Conservation (phyloP, 2,329 filamentous ascomycete genomes). For the Ophiostoma sp. region DNA sequence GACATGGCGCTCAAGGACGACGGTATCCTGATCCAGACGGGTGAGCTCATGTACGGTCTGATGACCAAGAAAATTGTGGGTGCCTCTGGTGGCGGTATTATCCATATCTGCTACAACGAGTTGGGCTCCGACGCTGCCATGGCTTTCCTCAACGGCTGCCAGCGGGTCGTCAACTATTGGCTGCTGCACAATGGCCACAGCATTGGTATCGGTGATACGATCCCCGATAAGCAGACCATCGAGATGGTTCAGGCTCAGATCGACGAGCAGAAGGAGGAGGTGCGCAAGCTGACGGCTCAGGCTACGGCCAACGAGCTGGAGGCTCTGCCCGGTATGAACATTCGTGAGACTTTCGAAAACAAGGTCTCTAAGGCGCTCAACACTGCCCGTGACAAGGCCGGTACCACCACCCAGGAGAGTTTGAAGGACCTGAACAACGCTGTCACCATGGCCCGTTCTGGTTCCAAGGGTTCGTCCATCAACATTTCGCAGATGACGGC, state of each 20-base stretch:
- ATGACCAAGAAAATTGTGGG: slow-evolving; percentile 93
- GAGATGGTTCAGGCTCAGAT: slow-evolving; percentile 81
- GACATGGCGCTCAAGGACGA: slow-evolving; percentile 69
- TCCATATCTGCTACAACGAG: slow-evolving; percentile 96
- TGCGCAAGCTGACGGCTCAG: slow-evolving; percentile 70
- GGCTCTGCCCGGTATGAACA: slow-evolving; percentile 95
- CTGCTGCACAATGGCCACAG: slow-evolving; percentile 94
- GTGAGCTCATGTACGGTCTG: slow-evolving; percentile 86
- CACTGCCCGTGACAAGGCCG: slow-evolving; percentile 92
- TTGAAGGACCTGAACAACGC: slow-evolving; percentile 96
- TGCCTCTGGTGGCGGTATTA: slow-evolving; percentile 83
- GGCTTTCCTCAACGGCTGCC: slow-evolving; percentile 92
- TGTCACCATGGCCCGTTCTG: slow-evolving; percentile 91
- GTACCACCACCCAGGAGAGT: slow-evolving; percentile 86
- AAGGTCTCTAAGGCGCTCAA: slow-evolving; percentile 94
- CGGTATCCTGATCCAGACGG: slow-evolving; percentile 78
- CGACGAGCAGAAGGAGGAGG: slow-evolving; percentile 75
- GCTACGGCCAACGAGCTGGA: slow-evolving; percentile 88
- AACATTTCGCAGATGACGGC: slow-evolving; percentile 99
- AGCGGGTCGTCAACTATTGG: slow-evolving; percentile 97
- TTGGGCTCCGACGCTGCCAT: slow-evolving; percentile 83
- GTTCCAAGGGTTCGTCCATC: slow-evolving; percentile 97
- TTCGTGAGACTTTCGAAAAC: slow-evolving; percentile 96
- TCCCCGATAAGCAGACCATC: slow-evolving; percentile 84
- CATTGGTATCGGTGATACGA: slow-evolving; percentile 97